Evolutionary conservation across 768 basidiomycete species (phyloP), one percentile per base, ranked within the genome.

Genomic region (Termitomyces sp.): DNA sequence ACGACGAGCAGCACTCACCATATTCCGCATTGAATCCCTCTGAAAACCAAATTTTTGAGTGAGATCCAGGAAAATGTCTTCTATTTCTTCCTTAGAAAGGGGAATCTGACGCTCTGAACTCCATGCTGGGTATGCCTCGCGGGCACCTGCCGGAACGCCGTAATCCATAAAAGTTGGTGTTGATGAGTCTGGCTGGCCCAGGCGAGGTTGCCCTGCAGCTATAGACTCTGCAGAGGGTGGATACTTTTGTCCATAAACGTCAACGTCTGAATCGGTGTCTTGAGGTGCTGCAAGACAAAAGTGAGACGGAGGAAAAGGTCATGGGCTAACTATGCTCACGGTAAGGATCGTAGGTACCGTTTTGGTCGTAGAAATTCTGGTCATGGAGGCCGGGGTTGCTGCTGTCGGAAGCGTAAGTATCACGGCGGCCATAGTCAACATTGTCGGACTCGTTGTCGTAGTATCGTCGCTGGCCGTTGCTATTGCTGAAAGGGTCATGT

Each of bases 21-120:
- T 97, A 81, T 93, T 98, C 61, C 93, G 81, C 92, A 93, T 95
- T 16, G 89, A 91, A 71, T 95, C 94, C 58, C 88, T 81, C 77
- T 95, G 97, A 71, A 99, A 99, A 61, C 97, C 97, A 75, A 98
- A 99, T 75, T 98, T 99, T 80, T 98, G 95, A 30, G 94, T 89
- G 36, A 99, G 81, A 77, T 98, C 97, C 53, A 98, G 84, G 70
- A 98, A 93, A 52, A 99, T 93, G 70, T 99, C 97, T 72, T 98
- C 96, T 57, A 98, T 98, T 78, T 98, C 97, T 73, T 99, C 97
- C 79, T 98, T 98, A 20, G 94, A 95, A 14, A 99, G 79, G n/a
- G 96, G 96, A 61, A 98, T 97, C 64, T 91, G 87, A 14, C 91
- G 87, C 54, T 98, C 97, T 43, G 86, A 74, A 10, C 86, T 87